Evolutionary conservation across 495 filamentous ascomycete species (phyloP).

Genomic region (Amorphotheca resinae): DNA sequence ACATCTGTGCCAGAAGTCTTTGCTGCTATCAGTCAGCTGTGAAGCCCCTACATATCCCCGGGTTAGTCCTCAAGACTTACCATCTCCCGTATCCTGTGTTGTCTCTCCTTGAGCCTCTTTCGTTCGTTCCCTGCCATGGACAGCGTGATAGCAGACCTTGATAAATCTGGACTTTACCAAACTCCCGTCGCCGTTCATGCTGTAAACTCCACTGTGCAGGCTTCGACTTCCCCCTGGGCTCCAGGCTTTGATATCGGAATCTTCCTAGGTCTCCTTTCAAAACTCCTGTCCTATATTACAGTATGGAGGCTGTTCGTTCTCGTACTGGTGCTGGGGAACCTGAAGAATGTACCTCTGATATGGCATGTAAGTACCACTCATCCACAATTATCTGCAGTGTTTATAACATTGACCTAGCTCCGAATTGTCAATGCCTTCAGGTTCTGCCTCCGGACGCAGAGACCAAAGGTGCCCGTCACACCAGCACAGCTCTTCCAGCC

Average conservation of each 20-base stretch:
- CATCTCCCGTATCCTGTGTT: too few species aligned
- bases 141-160: background rate
- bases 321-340: constrained; percentile 7
- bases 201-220: background rate
- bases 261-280: too few species aligned
- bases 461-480: constrained; percentile 18
- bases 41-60: too few species aligned
- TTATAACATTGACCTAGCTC: background rate
- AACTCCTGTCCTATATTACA: constrained; percentile 6
- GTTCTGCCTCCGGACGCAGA: constrained; percentile 19
- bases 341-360: constrained; percentile 13
- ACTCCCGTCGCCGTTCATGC: background rate
- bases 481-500: constrained; percentile 23
- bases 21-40: too few species aligned
- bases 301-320: constrained; percentile 9
- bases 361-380: constrained; percentile 11
- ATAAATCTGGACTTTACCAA: constrained; percentile 1
- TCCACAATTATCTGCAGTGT: background rate
- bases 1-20: too few species aligned
- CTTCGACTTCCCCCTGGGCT: background rate
- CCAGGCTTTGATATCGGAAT: background rate
- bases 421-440: constrained; percentile 24
- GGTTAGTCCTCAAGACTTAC: too few species aligned
- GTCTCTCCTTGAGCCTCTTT: background rate
- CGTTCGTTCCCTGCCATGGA: background rate